These are phyloP conservation scores for Athelia sp. DNA, from an alignment of 1,284 basidiomycete species.

Conservation along the genomic window DNA sequence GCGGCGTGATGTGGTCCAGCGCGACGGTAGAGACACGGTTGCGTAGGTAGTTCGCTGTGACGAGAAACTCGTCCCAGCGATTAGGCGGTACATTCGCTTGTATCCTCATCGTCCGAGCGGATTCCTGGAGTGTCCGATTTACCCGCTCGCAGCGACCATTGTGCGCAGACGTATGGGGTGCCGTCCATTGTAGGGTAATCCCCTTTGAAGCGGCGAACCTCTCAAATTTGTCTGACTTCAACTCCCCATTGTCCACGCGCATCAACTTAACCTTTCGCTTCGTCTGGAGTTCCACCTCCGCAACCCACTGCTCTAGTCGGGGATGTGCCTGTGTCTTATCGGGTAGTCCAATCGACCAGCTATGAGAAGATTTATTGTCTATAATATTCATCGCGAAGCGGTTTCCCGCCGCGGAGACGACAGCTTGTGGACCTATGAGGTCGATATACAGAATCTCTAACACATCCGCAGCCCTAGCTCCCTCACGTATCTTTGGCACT, in stretches of 20 bases:
- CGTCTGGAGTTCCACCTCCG: conserved; percentile 11
- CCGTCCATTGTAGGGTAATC: conserved; percentile 12
- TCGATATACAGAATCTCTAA: conserved; percentile 29
- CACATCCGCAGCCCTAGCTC: conserved; percentile 11
- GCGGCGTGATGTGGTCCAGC: conserved; percentile 9
- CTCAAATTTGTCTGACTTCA: conserved; percentile 18
- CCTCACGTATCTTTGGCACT: conserved; percentile 6
- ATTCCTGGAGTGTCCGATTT: conserved; percentile 20
- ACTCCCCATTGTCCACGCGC: conserved; percentile 24
- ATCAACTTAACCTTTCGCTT: conserved; percentile 14
- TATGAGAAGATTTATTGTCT: conserved; percentile 23
- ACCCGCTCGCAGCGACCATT: conserved; percentile 20
- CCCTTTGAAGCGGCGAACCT: conserved; percentile 15
- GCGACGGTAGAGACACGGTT: conserved; percentile 3
- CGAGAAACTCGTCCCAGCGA: conserved; percentile 23
- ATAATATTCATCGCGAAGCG: conserved; percentile 29
- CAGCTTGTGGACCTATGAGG: conserved; percentile 19
- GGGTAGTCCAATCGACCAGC: conserved; percentile 24
- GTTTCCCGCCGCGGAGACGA: conserved; percentile 20
- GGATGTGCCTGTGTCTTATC: conserved; percentile 18
- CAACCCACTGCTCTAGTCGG: conserved; percentile 19
- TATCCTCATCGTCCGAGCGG: conserved; percentile 19
- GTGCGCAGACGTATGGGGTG: conserved; percentile 25
- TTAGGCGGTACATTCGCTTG: conserved; percentile 12
- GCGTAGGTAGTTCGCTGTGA: conserved; percentile 3